Evolutionary conservation across 176 grass and related monocot genomes (phyloP).

Genomic region (Chloris gayana): DNA sequence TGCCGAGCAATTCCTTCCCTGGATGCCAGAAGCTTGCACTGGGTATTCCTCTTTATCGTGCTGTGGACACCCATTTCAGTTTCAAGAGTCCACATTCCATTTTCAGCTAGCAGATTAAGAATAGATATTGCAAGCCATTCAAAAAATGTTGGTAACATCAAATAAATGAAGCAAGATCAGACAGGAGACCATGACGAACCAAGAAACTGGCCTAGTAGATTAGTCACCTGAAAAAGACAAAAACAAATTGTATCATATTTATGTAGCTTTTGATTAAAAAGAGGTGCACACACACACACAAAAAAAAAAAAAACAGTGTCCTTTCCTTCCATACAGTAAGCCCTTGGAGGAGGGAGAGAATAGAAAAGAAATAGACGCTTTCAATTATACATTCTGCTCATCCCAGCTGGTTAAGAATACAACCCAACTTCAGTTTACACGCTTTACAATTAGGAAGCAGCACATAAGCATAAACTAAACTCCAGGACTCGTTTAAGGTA

Average conservation of each 20-base stretch:
- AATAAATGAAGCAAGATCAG: constrained; percentile 36
- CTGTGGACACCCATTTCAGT: not conserved
- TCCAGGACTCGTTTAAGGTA: constrained; percentile 6
- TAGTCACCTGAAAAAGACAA: constrained; percentile 68
- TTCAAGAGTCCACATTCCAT: constrained; percentile 4
- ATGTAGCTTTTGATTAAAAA: constrained; percentile 5
- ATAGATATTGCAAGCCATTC: not conserved
- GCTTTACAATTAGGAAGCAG: constrained; percentile 27
- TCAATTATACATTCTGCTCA: constrained; percentile 3
- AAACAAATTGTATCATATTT: constrained; percentile 27
- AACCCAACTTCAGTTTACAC: constrained; percentile 24
- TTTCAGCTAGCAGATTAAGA: constrained; percentile 7
- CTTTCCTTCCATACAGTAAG: constrained; percentile 17
- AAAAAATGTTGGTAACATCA: constrained; percentile 4
- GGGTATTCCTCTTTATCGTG: constrained; percentile 16
- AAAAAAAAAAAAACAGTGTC: constrained; percentile 5
- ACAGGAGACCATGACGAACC: constrained; percentile 68
- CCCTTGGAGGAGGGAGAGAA: not conserved
- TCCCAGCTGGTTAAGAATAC: constrained; percentile 2
- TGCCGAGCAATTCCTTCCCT: not conserved
- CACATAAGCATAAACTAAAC: constrained; percentile 10
- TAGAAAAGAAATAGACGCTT: not conserved
- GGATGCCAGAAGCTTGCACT: not conserved
- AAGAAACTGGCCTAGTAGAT: constrained; percentile 74
- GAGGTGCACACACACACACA: not conserved